These are phyloP conservation scores for Neurospora sp. DNA, from an alignment of 495 filamentous ascomycete genomes.

Conservation along the genomic window DNA sequence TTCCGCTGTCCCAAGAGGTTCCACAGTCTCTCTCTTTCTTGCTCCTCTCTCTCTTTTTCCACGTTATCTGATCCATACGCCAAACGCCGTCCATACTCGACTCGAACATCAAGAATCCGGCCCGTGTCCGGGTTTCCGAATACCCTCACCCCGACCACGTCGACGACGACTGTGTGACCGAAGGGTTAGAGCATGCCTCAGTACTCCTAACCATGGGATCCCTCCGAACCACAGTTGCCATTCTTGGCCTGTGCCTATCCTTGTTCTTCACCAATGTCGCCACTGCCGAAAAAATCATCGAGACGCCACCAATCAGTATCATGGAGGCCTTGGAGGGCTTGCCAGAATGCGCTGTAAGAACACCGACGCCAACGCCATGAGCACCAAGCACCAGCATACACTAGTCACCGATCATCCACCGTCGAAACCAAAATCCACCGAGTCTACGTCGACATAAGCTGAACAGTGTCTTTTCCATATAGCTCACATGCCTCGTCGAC, in stretches of 20 bases:
- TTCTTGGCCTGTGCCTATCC: conserved; percentile 7
- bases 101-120: not conserved
- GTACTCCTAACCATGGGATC: conserved; percentile 2
- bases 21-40: not conserved
- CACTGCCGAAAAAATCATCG: not conserved
- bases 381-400: not conserved
- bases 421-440: too few species aligned
- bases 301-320: not conserved
- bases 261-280: not conserved
- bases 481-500: conserved; percentile 3
- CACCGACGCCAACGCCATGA: not conserved
- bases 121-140: not conserved
- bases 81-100: not conserved
- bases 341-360: conserved; percentile 6
- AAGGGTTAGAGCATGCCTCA: not conserved
- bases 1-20: not conserved
- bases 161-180: not conserved
- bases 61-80: not conserved
- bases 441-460: not conserved
- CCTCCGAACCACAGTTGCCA: conserved; percentile 3
- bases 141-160: not conserved
- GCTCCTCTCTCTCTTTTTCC: not conserved
- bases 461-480: not conserved
- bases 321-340: not conserved
- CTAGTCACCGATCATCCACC: not conserved